Percentiles rank a stretch among this genome's conserved stretches.
Evolutionary conservation across 352 stramenopile species (phyloP).

Genomic region (Phytopythium mirpurense): DNA sequence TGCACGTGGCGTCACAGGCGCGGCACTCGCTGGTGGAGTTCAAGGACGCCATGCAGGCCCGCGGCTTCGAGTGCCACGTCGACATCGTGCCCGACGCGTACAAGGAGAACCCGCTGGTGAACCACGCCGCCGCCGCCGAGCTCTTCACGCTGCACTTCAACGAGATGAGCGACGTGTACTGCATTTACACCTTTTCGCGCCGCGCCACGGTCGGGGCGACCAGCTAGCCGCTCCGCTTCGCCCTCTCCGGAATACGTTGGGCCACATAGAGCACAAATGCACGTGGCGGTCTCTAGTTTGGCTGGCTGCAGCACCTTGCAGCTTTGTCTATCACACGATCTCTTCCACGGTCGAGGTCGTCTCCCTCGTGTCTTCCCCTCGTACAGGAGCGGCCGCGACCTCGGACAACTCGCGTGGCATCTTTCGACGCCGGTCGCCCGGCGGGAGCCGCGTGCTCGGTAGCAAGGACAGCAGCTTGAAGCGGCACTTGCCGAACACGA

Average conservation of each 20-base stretch:
- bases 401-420: not conserved
- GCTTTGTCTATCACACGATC: slow-evolving; percentile 1
- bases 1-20: slow-evolving; percentile 76
- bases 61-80: slow-evolving; percentile 56
- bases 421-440: not conserved
- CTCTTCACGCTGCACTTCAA: slow-evolving; percentile 87
- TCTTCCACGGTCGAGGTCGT: slow-evolving; percentile 1
- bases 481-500: slow-evolving; percentile 59
- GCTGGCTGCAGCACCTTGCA: not conserved
- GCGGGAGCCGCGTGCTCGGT: slow-evolving; percentile 38
- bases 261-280: not conserved
- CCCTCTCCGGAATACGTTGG: not conserved
- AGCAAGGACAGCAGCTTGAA: slow-evolving; percentile 59
- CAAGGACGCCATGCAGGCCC: slow-evolving; percentile 66
- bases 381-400: not conserved
- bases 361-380: not conserved
- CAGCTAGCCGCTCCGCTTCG: no score
- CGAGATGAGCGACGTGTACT: slow-evolving; percentile 88
- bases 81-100: slow-evolving; percentile 73
- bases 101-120: slow-evolving; percentile 82
- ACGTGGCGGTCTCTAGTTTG: no score
- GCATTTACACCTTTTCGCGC: slow-evolving; percentile 77
- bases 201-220: not conserved
- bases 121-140: slow-evolving; percentile 52
- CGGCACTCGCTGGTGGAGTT: slow-evolving; percentile 81